These are phyloP conservation scores for Cladosporium sp. DNA, from an alignment of 2,329 filamentous ascomycete genomes.

Conservation along the genomic window DNA sequence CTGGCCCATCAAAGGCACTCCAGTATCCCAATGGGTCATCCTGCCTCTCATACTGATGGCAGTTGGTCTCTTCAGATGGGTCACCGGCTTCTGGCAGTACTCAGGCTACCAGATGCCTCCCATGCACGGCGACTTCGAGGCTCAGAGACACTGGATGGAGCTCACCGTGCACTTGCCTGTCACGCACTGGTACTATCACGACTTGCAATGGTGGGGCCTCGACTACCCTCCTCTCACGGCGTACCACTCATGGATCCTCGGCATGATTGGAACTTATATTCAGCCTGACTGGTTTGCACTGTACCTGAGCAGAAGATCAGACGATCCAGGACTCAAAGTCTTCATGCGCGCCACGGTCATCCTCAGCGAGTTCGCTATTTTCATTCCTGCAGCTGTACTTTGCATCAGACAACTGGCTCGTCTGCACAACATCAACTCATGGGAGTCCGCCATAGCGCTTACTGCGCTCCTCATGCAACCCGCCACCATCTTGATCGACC, in stretches of 20 bases:
- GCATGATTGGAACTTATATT: slow-evolving; percentile 77
- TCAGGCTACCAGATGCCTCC: slow-evolving; percentile 83
- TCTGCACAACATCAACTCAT: slow-evolving; percentile 70
- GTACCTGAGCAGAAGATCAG: slow-evolving; percentile 75
- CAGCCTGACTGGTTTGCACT: slow-evolving; percentile 86
- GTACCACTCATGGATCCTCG: slow-evolving; percentile 96
- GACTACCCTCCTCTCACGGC: slow-evolving; percentile 97
- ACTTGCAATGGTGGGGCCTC: slow-evolving; percentile 94
- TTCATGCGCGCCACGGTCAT: slow-evolving; percentile 95
- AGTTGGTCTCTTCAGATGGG: slow-evolving; percentile 91
- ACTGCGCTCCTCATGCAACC: slow-evolving; percentile 92
- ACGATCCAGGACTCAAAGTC: slow-evolving; percentile 79
- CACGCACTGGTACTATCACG: slow-evolving; percentile 97
- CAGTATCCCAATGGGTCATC: slow-evolving; percentile 86
- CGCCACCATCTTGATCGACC: slow-evolving; percentile 84
- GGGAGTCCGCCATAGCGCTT: slow-evolving; percentile 81
- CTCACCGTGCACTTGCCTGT: slow-evolving; percentile 84
- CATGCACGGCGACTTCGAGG: slow-evolving; percentile 96
- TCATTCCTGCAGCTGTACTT: slow-evolving; percentile 79
- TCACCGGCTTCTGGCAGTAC: slow-evolving; percentile 89
- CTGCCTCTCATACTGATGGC: slow-evolving; percentile 85
- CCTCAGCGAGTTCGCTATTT: slow-evolving; percentile 86
- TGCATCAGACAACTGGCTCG: slow-evolving; percentile 81
- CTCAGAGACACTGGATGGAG: slow-evolving; percentile 99
- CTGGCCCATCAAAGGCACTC: slow-evolving; percentile 77